Evolutionary conservation across 192 early-diverging fungal species (phyloP), one percentile per base, ranked within the genome.

Genomic region (Coemansia sp.): DNA sequence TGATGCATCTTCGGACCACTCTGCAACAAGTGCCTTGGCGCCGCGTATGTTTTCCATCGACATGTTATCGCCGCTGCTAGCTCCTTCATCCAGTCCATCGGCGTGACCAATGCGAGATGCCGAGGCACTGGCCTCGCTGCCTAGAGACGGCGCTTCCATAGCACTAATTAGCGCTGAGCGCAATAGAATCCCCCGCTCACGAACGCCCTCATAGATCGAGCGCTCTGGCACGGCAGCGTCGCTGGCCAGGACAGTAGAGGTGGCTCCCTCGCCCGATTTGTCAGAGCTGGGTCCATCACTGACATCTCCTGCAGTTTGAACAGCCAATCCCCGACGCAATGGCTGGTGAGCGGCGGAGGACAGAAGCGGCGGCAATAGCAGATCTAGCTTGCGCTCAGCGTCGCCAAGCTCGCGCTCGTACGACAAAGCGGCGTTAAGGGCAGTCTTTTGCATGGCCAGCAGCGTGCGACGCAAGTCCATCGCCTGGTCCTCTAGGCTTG

Each of bases 391-490:
- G 49, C 72, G 75, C 57, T 83, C 81, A 0, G 72, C 72, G 22
- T 77, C 62, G 35, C 81, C 75, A 8, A 83, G 69, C 60, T 77
- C 75, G 24, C 69, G 75, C 72, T 83, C 81, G 47, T 83, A 83
- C 1, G 75, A 49, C 31, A 83, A 57, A 0, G 81, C 75, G 2
- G 81, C 75, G 32, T 75, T 75, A 2, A 83, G 53, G 4, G 81
- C 81, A 3, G 81, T 83, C 58, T 70, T 70, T 25, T 77, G 81
- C 81, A 83, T 83, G 3, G 72, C 75, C 14, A 83, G 47, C 67
- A 83, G 66, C 14, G 81, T 83, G 60, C 75, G 81, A 6, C 81
- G 74, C 56, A 74, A 67, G 19, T 78, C 81, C 64, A 74, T 75
- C 22, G 59, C 67, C 31, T 71, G 68, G 64, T 74, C 71, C n/a